Evolutionary conservation across 75 land plant genomes (phyloP).

Genomic region (Adiantum capillusveneris): DNA sequence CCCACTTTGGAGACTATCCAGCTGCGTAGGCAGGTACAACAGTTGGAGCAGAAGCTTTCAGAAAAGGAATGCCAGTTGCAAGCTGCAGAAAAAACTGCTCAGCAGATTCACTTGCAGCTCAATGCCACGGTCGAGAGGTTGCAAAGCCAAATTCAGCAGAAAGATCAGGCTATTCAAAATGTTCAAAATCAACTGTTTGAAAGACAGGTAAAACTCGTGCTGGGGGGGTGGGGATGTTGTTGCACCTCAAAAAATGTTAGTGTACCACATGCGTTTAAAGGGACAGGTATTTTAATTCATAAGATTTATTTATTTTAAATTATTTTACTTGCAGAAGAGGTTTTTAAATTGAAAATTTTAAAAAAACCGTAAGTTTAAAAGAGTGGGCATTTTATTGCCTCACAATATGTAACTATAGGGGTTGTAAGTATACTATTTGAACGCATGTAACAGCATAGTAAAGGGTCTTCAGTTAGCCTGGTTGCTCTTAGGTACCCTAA

Average conservation of each 20-base stretch:
- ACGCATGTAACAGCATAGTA: too few relatives aligned
- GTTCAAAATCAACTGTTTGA: background rate
- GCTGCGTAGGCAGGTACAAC: conserved; percentile 49
- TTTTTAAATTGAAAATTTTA: too few relatives aligned
- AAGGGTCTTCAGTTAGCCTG: too few relatives aligned
- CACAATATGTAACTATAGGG: too few relatives aligned
- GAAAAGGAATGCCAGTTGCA: conserved; percentile 56
- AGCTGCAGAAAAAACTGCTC: conserved; percentile 35
- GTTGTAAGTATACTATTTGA: too few relatives aligned
- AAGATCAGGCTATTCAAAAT: background rate
- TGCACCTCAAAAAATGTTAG: background rate
- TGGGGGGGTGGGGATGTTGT: background rate
- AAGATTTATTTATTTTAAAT: too few relatives aligned
- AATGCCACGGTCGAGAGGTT: conserved; percentile 56
- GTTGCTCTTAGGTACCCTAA: too few relatives aligned
- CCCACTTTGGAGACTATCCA: conserved; percentile 29
- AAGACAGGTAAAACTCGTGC: background rate
- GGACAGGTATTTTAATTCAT: too few relatives aligned
- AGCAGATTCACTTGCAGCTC: conserved; percentile 29
- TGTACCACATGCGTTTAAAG: too few relatives aligned
- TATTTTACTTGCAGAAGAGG: too few relatives aligned
- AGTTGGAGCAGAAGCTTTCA: conserved; percentile 38
- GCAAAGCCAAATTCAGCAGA: background rate
- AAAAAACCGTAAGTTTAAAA: too few relatives aligned
- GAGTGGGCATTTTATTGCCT: too few relatives aligned